phyloP scores from a whole-genome alignment of 306 rosid species.

The Cicer bijugum region DNA sequence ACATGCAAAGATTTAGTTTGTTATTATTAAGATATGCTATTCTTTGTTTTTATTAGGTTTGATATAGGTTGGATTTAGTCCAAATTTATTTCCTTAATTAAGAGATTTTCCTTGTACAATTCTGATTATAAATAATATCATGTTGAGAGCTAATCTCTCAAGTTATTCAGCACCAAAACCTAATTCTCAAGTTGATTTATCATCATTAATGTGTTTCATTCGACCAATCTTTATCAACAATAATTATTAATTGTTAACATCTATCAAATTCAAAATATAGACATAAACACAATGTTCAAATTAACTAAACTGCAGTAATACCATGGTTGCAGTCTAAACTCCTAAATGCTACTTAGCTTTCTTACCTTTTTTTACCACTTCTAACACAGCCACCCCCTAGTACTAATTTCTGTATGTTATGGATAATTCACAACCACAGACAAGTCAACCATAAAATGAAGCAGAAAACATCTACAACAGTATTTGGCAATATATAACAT shows the following conservation, averaged over 20 bases:
- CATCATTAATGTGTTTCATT: constrained; percentile 16
- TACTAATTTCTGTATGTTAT: neutral
- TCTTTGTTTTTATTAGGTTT: no score
- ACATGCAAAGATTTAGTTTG: no score
- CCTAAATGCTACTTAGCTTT: neutral
- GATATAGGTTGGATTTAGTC: no score
- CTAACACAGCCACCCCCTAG: neutral
- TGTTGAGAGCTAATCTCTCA: no score
- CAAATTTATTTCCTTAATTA: no score
- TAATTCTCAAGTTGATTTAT: neutral
- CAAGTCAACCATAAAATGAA: constrained; percentile 16
- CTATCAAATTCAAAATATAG: neutral
- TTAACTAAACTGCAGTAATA: neutral
- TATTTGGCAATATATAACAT: constrained; percentile 10
- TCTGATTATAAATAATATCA: no score
- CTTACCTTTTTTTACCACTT: neutral
- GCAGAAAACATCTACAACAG: neutral
- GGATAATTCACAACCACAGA: neutral
- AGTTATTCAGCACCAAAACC: no score
- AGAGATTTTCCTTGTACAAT: no score
- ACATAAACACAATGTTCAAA: constrained; percentile 1
- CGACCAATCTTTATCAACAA: neutral
- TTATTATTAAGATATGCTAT: no score
- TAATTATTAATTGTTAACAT: neutral
- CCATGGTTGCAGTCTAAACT: neutral